Percentiles rank a stretch among this genome's conserved stretches.
These are phyloP conservation scores for Pilaira anomala DNA, from an alignment of 192 early-diverging fungal genomes.

Conservation along the genomic window DNA sequence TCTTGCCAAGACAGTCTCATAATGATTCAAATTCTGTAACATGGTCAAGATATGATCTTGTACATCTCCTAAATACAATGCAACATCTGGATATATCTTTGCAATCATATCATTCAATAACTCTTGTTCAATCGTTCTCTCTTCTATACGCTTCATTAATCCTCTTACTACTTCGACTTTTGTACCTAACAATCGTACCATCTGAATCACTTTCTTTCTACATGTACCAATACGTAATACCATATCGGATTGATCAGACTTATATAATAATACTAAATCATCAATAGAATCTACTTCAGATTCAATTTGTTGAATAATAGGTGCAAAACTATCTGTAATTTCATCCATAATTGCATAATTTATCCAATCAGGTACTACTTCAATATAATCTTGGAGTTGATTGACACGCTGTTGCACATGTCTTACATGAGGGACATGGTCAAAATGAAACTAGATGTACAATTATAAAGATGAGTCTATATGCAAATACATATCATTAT, in stretches of 20 bases:
- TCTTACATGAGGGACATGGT: constrained; percentile 44
- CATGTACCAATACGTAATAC: constrained; percentile 65
- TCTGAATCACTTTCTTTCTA: constrained; percentile 67
- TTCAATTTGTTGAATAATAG: constrained; percentile 62
- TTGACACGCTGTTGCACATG: constrained; percentile 60
- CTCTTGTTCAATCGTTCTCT: constrained; percentile 17
- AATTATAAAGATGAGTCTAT: neutral
- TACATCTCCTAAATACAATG: constrained; percentile 78
- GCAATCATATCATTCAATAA: neutral
- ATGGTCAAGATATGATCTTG: constrained; percentile 76
- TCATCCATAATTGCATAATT: constrained; percentile 77
- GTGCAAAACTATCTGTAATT: constrained; percentile 72
- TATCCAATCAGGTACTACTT: constrained; percentile 57
- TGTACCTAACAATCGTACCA: constrained; percentile 60
- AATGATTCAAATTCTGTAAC: constrained; percentile 75
- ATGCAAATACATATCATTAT: neutral
- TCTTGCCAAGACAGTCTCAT: constrained; percentile 65
- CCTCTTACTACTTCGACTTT: constrained; percentile 71
- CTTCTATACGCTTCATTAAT: constrained; percentile 59
- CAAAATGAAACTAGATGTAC: constrained; percentile 67
- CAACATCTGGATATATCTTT: constrained; percentile 52
- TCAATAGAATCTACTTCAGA: constrained; percentile 72
- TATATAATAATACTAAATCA: constrained; percentile 61
- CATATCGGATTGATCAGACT: constrained; percentile 55
- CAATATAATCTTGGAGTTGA: constrained; percentile 43